Evolutionary conservation across 2,329 filamentous ascomycete genomes (phyloP), one percentile per base, ranked within the genome.

Genomic region (Ophiosphaerella herpotricha): DNA sequence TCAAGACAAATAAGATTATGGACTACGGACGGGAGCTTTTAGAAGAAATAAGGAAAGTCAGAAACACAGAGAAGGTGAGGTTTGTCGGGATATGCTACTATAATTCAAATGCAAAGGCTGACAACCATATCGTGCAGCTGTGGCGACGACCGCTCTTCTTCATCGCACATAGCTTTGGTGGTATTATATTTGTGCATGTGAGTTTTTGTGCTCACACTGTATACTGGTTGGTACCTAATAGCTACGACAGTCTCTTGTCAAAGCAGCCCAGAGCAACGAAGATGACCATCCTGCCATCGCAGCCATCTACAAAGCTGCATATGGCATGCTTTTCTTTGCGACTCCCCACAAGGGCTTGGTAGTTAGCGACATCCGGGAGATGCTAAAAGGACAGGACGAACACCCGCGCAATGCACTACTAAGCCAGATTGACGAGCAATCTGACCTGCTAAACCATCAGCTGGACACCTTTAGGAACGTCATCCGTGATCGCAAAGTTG

Each of bases 261-360:
- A 37, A 14, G 35, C 35, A 2, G 35, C 9, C 5, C 35, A 37
- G 35, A 37, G 5, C 14, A 37, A 14, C 12, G 26, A 29, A 29
- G 35, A 37, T 11, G 35, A 37, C 35, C 35, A 37, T 14, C 35
- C 14, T 4, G 18, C 35, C 5, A 37, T 37, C 14, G 40, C 39
- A 23, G 2, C 47, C 13, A 39, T 57, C n/a, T 14, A 57, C 36
- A 48, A 46, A 24, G 50, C 54, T 23, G 54, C 50, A 14, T 54
- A 57, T 38, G 47, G 50, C 4, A 51, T 57, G 46, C 48, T 57
- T 46, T 34, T 57, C 5, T 57, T 57, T 36, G 50, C 43, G 7
- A 54, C 39, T 14, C 54, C 54, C 13, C 50, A 57, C 31, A 57
- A 48, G 40, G 54, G 54, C 1, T 37, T 54, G 6, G n/a, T 43